Evolutionary conservation across 73 alveolate species (phyloP).

Genomic region (Blepharisma stoltei): DNA sequence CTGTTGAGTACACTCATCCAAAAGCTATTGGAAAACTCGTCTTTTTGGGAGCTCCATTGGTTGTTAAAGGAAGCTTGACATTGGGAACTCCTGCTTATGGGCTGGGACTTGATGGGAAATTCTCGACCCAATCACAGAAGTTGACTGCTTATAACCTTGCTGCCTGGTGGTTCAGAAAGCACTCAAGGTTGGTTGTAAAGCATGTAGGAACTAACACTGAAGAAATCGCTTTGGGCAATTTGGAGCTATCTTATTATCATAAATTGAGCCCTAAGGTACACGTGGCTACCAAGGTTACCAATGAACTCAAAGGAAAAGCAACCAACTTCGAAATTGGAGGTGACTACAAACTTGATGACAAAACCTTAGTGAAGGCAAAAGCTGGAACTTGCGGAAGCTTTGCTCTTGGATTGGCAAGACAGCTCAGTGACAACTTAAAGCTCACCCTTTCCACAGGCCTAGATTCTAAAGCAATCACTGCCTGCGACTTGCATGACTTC

Average conservation of each 20-base stretch:
- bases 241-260: neutral
- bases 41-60: neutral
- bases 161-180: neutral
- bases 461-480: neutral
- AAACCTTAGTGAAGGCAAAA: constrained; percentile 16
- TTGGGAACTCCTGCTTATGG: constrained; percentile 16
- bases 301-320: neutral
- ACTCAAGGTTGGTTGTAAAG: constrained; percentile 10
- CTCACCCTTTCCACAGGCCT: neutral
- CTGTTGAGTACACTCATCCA: neutral
- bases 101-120: constrained; percentile 3
- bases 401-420: constrained; percentile 18
- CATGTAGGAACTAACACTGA: neutral
- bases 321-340: constrained; percentile 16
- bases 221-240: neutral
- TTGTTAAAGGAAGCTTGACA: neutral
- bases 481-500: neutral
- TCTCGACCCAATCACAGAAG: neutral
- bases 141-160: neutral
- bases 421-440: neutral
- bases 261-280: neutral
- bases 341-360: neutral
- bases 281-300: neutral
- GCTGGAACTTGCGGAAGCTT: neutral
- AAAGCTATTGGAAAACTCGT: neutral